Evolutionary conservation across 208 protist genomes (phyloP).

Genomic region (Porcisia hertigi): DNA sequence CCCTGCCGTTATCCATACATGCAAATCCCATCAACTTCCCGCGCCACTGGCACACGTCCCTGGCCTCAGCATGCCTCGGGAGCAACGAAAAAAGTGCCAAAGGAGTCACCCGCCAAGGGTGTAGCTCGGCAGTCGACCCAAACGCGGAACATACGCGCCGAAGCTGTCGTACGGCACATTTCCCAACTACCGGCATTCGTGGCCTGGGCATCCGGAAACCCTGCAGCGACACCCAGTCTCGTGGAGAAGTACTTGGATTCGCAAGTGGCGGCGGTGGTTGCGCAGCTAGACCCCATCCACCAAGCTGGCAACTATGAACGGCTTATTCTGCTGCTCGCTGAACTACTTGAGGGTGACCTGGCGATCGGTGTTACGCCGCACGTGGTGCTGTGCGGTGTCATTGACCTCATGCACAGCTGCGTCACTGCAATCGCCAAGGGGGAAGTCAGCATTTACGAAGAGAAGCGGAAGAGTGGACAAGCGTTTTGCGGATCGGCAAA

Average conservation of each 20-base stretch:
- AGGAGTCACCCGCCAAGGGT: background rate
- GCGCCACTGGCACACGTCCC: background rate
- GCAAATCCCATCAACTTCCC: background rate
- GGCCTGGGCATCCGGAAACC: conserved; percentile 5
- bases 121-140: background rate
- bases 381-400: conserved; percentile 66
- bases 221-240: conserved; percentile 1
- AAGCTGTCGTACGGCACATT: conserved; percentile 27
- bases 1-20: background rate
- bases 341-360: conserved; percentile 55
- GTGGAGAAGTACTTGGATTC: conserved; percentile 26
- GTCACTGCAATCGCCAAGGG: conserved; percentile 17
- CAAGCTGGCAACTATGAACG: conserved; percentile 34
- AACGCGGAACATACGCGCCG: conserved; percentile 5
- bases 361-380: conserved; percentile 58
- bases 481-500: background rate
- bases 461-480: background rate
- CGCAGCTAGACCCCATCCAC: conserved; percentile 22
- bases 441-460: background rate
- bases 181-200: conserved; percentile 22
- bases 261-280: conserved; percentile 18
- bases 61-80: background rate
- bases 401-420: conserved; percentile 15
- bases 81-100: background rate
- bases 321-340: conserved; percentile 49